Percentiles rank a stretch among this genome's conserved stretches.
Conservation (phyloP, 805 yeast genomes). For the Candida suzukii region DNA sequence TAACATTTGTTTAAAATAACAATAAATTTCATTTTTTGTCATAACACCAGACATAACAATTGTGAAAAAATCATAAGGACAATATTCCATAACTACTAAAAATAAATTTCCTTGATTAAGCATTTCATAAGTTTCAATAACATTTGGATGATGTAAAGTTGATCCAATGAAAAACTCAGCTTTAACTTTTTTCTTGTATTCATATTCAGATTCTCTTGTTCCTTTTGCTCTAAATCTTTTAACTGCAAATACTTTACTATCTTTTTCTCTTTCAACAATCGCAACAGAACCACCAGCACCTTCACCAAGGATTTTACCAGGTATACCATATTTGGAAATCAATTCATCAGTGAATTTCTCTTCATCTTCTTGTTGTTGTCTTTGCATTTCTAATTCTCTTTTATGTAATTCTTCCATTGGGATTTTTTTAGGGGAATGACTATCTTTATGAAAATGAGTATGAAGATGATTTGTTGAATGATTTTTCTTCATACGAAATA, state of each 20-base stretch:
- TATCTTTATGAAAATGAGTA: not conserved
- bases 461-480: not conserved
- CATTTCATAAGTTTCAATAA: constrained; percentile 76
- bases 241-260: constrained; percentile 69
- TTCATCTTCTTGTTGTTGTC: not conserved
- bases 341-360: constrained; percentile 25
- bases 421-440: not conserved
- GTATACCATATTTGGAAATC: constrained; percentile 62
- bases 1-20: constrained; percentile 78
- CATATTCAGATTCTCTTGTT: constrained; percentile 54
- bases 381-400: not conserved
- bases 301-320: constrained; percentile 72
- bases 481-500: not conserved
- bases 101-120: constrained; percentile 57
- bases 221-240: constrained; percentile 73
- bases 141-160: constrained; percentile 67
- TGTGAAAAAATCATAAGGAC: constrained; percentile 87
- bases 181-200: constrained; percentile 71
- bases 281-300: constrained; percentile 97
- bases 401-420: not conserved
- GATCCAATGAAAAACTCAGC: constrained; percentile 82
- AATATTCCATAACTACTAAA: constrained; percentile 86
- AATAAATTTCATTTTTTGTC: constrained; percentile 60
- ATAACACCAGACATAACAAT: constrained; percentile 85
- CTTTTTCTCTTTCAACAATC: constrained; percentile 55